phyloP scores from a whole-genome alignment of 257 asterid species.

The Paraleonurus japonicus region DNA sequence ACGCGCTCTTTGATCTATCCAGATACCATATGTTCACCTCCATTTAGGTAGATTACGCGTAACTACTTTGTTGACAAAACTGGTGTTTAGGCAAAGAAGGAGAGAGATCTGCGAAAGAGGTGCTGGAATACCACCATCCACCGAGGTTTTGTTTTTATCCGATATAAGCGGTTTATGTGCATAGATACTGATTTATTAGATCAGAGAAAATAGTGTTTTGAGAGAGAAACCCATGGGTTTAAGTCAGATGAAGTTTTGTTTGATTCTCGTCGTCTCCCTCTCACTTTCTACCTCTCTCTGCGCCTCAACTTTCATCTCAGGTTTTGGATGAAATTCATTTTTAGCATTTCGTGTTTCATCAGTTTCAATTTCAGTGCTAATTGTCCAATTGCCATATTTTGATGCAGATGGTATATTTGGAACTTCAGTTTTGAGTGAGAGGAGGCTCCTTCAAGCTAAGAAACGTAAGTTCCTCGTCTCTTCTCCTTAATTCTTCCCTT shows the following conservation, averaged over 20 bases:
- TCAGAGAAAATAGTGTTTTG: background rate
- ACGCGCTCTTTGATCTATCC: background rate
- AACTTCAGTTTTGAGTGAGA: conserved; percentile 43
- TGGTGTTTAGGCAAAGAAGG: background rate
- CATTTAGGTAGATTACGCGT: background rate
- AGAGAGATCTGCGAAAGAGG: background rate
- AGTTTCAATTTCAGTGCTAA: conserved; percentile 4
- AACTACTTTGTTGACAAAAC: background rate
- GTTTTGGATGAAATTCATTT: conserved; percentile 23
- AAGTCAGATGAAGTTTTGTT: conserved; percentile 22
- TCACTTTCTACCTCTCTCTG: conserved; percentile 38
- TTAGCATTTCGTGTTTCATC: background rate
- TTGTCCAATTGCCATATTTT: background rate
- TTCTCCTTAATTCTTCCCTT: background rate
- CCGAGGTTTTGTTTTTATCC: background rate
- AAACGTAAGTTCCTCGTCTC: conserved; percentile 39
- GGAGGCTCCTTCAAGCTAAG: conserved; percentile 73
- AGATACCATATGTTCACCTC: background rate
- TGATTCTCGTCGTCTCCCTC: conserved; percentile 35
- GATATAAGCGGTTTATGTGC: background rate
- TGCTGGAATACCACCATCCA: background rate
- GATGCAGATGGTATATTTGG: conserved; percentile 56
- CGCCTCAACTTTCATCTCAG: conserved; percentile 56
- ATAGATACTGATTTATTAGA: background rate
- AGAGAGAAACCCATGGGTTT: conserved; percentile 26